Conservation (phyloP, 1,284 basidiomycete species). For the Thelephora terrestris region DNA sequence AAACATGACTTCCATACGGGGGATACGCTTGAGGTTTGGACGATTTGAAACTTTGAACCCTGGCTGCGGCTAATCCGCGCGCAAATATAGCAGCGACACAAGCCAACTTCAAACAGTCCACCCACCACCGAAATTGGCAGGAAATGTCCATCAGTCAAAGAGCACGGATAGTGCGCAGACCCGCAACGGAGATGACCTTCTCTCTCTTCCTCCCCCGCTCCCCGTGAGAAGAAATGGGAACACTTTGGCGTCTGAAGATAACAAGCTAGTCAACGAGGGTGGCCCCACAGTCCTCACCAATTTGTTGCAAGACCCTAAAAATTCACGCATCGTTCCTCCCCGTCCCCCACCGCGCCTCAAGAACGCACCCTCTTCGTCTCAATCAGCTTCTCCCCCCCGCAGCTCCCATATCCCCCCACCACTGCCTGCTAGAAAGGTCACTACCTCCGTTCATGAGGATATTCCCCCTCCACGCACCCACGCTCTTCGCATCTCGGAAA, state of each 20-base stretch:
- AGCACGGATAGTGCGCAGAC: background rate
- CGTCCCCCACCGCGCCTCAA: conserved; percentile 22
- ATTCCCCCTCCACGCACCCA: conserved; percentile 9
- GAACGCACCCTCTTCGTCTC: conserved; percentile 6
- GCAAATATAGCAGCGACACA: no score
- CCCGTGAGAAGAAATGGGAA: conserved; percentile 8
- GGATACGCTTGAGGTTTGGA: no score
- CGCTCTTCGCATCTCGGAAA: conserved; percentile 4
- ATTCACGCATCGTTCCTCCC: conserved; percentile 15
- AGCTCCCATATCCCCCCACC: conserved; percentile 19
- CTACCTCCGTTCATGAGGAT: conserved; percentile 12
- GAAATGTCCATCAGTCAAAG: background rate
- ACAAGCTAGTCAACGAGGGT: conserved; percentile 6
- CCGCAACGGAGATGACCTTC: conserved; percentile 8
- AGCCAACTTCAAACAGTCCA: no score
- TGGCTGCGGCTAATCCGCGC: no score
- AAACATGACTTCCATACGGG: no score
- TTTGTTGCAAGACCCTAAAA: conserved; percentile 9
- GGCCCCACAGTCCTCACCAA: conserved; percentile 7
- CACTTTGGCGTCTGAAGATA: conserved; percentile 13
- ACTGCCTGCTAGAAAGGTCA: conserved; percentile 19
- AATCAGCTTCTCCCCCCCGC: conserved; percentile 8
- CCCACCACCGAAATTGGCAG: background rate
- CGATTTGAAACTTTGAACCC: no score
- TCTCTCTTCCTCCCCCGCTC: conserved; percentile 11